Base-by-base conservation (phyloP, 257 asterid species). In the Nicotiana otophora region DNA sequence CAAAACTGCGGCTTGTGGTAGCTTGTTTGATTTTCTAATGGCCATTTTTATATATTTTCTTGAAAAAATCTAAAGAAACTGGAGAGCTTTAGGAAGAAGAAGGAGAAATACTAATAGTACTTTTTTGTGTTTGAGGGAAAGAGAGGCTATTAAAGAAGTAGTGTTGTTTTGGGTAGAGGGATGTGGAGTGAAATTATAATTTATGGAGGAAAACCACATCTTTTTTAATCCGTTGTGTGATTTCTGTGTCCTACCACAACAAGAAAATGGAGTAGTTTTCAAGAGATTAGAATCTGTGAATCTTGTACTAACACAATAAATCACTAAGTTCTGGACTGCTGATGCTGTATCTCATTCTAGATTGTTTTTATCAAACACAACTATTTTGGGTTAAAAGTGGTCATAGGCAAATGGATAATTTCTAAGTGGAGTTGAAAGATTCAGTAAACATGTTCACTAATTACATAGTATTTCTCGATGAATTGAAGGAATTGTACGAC, bases 1-100 rank as follows among this genome's bases (percentile, higher is more conserved):
- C 30, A 89, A 30, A 10, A 77, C 84, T 30, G 87, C 89, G 0
- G 85, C 51, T 67, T 86, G 91, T 19, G 91, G 81, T 23, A 87
- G 82, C 57, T 82, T 89, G 84, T 78, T 89, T 34, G 87, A 65
- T 62, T 81, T 89, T 58, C 84, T 85, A 15, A 90, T 81, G 2
- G 87, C 88, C 92, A 90, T 82, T 60, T 77, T 1, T 30, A 20
- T 74, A 48, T 31, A 16, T 42, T 14, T 19, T 16, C 66, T 42
- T 64, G 14, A 20, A 33, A 11, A 30, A 17, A 57, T 78, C 10
- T 3, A n/a, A 80, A 39, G 55, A 76, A 28, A 10, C 23, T 53
- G 5, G 28, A 31, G 62, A 26, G 46, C 51, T 12, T 51, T 7
- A 17, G 36, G 39, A n/a, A 67, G 28, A 19, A 14, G 17, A 51